These are phyloP conservation scores for Luvunga scandens DNA, from an alignment of 345 rosid genomes.

Conservation along the genomic window DNA sequence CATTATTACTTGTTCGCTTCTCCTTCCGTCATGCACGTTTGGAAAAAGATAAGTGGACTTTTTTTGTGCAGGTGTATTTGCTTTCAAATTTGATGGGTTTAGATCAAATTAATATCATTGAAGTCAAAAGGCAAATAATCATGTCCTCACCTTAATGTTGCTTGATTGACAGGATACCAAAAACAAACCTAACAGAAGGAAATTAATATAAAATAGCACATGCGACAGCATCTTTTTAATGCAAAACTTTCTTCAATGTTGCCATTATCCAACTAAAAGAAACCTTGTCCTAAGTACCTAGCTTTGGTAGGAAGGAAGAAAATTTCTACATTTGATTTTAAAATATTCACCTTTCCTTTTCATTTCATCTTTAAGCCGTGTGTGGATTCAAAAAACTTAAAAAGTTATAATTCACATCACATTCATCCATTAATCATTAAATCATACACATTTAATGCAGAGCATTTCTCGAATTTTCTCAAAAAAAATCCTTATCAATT, in stretches of 20 bases:
- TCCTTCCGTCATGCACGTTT: neutral
- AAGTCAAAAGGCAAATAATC: slow-evolving; percentile 2
- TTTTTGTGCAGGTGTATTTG: neutral
- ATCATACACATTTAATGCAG: too few relatives aligned
- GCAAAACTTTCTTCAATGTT: neutral
- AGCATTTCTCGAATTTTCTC: too few relatives aligned
- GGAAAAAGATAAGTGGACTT: neutral
- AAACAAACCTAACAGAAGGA: too few relatives aligned
- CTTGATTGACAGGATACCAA: neutral
- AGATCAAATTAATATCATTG: neutral
- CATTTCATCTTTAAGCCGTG: neutral
- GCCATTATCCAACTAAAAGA: neutral
- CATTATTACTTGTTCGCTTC: neutral
- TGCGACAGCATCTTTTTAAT: neutral
- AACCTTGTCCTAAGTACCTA: neutral
- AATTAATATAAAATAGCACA: neutral
- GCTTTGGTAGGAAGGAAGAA: neutral
- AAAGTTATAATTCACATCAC: neutral
- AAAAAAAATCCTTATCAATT: too few relatives aligned
- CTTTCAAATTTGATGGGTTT: slow-evolving; percentile 4
- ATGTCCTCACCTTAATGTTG: neutral
- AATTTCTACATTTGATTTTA: neutral
- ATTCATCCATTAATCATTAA: neutral
- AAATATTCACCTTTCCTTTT: neutral
- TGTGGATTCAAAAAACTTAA: too few relatives aligned